A percentile compares a stretch with the other conserved stretches of the same genome.
phyloP scores from a whole-genome alignment of 345 rosid species.

The Noccaea bulbosa region DNA sequence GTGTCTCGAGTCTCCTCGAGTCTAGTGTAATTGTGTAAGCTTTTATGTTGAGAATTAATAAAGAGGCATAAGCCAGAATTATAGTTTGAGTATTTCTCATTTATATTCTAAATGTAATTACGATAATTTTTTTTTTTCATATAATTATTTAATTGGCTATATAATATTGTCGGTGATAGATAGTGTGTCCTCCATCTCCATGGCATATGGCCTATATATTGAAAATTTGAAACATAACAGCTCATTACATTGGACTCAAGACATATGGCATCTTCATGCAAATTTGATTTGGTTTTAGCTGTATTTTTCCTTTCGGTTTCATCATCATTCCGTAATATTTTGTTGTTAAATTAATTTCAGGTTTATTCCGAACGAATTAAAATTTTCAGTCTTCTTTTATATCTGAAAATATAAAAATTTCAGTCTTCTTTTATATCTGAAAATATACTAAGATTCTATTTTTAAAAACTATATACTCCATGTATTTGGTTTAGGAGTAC shows the following conservation, averaged over 20 bases:
- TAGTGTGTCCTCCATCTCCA: background rate
- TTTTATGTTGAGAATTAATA: constrained; percentile 3
- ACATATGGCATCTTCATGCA: constrained; percentile 42
- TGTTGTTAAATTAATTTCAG: too few species aligned
- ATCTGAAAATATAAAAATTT: too few species aligned
- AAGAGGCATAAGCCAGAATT: constrained; percentile 15
- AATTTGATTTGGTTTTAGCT: background rate
- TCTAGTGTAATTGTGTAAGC: constrained; percentile 22
- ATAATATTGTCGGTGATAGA: background rate
- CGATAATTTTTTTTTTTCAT: background rate
- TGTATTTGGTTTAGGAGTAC: too few species aligned
- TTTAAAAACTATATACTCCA: too few species aligned
- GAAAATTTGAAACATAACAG: constrained; percentile 27
- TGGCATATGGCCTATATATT: constrained; percentile 23
- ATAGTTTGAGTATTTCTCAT: background rate
- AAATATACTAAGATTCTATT: too few species aligned
- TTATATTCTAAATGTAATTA: background rate
- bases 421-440: too few species aligned
- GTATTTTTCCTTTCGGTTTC: background rate
- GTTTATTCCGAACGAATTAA: too few species aligned
- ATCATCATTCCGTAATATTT: background rate
- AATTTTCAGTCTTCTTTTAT: too few species aligned
- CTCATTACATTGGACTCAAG: constrained; percentile 8
- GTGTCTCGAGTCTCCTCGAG: background rate
- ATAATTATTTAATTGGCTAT: background rate